These are phyloP conservation scores for Daldinia caldariorum DNA, from an alignment of 495 filamentous ascomycete genomes.

Conservation along the genomic window DNA sequence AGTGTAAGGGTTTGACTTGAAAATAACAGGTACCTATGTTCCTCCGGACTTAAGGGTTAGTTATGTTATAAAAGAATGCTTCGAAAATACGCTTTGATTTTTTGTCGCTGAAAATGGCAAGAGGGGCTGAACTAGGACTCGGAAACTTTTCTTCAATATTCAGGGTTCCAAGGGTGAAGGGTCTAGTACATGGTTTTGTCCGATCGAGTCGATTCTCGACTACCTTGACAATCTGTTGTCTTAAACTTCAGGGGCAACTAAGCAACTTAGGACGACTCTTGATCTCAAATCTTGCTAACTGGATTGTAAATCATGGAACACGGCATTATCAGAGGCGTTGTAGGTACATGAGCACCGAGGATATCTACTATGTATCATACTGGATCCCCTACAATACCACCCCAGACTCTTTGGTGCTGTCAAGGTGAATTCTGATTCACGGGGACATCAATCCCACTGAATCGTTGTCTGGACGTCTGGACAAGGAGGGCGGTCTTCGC, in stretches of 20 bases:
- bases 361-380: slow-evolving; percentile 21
- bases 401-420: slow-evolving; percentile 26
- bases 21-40: not conserved
- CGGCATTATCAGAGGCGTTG: not conserved
- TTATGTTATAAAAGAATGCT: not conserved
- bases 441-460: slow-evolving; percentile 20
- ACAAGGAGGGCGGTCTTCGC: slow-evolving; percentile 25
- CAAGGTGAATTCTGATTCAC: slow-evolving; percentile 30
- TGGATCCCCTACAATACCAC: slow-evolving; percentile 35
- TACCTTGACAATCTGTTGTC: not conserved
- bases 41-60: not conserved
- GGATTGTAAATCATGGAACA: slow-evolving; percentile 17
- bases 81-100: not conserved
- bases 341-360: slow-evolving; percentile 2
- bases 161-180: slow-evolving; percentile 3
- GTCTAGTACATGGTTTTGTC: slow-evolving; percentile 1
- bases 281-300: slow-evolving; percentile 21
- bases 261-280: slow-evolving; percentile 13
- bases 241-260: slow-evolving; percentile 8
- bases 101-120: slow-evolving; percentile 29
- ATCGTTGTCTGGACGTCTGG: slow-evolving; percentile 34
- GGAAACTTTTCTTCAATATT: slow-evolving; percentile 22
- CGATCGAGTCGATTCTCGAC: slow-evolving; percentile 1
- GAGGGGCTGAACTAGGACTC: slow-evolving; percentile 25
- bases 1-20: slow-evolving; percentile 17